These are phyloP conservation scores for Nepenthes mirabilis DNA, from an alignment of 148 eudicot genomes.

Conservation along the genomic window DNA sequence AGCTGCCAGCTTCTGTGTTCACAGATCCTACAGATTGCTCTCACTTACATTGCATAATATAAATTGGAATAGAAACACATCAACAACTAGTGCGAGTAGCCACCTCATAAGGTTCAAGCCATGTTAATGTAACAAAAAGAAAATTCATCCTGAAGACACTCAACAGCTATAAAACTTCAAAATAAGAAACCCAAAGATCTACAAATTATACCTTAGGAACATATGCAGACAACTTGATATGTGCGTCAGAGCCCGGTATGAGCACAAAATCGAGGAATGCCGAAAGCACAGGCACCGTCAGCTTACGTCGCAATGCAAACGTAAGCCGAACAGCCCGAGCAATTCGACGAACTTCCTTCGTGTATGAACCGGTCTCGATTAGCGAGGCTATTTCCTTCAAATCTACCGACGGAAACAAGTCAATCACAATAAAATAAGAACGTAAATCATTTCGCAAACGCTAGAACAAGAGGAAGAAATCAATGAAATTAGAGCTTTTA, in stretches of 20 bases:
- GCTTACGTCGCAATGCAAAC: conserved; percentile 51
- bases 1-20: too few relatives aligned
- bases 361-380: conserved; percentile 64
- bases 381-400: conserved; percentile 73
- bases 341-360: conserved; percentile 65
- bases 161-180: too few relatives aligned
- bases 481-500: conserved; percentile 11
- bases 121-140: too few relatives aligned
- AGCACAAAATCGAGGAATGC: conserved; percentile 58
- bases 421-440: neutral
- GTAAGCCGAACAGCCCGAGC: conserved; percentile 69
- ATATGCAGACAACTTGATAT: conserved; percentile 42
- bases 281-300: conserved; percentile 43
- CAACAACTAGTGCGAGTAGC: too few relatives aligned
- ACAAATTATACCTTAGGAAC: conserved; percentile 56
- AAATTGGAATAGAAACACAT: too few relatives aligned
- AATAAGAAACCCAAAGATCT: too few relatives aligned
- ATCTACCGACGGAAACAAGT: conserved; percentile 22
- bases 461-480: conserved; percentile 4
- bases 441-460: neutral
- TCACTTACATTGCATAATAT: too few relatives aligned
- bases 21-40: too few relatives aligned
- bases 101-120: too few relatives aligned
- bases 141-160: too few relatives aligned
- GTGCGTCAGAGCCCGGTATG: conserved; percentile 64